phyloP scores from a whole-genome alignment of 495 filamentous ascomycete species.

The Aspergillus incahuasiensis region DNA sequence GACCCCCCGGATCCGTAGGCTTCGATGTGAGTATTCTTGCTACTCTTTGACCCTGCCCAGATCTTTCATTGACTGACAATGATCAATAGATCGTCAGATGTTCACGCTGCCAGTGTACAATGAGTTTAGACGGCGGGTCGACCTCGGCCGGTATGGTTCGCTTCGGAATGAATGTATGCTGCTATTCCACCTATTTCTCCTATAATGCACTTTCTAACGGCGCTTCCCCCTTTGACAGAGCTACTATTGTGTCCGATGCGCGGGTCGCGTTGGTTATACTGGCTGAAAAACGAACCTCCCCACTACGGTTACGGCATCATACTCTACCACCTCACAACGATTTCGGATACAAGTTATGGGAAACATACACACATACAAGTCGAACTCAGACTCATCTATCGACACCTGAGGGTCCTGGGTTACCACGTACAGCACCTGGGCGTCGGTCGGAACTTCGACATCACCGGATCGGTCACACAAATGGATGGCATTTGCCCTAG shows the following conservation, averaged over 20 bases:
- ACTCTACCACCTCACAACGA: background rate
- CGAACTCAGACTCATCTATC: background rate
- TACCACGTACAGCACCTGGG: background rate
- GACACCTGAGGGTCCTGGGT: background rate
- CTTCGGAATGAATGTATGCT: constrained; percentile 57
- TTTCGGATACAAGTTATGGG: background rate
- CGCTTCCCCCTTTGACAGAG: constrained; percentile 29
- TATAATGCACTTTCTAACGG: too few relatives aligned
- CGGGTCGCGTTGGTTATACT: constrained; percentile 63
- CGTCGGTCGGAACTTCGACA: background rate
- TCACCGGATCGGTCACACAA: background rate
- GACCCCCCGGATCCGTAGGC: constrained; percentile 19
- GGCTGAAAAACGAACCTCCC: constrained; percentile 41
- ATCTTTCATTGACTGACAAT: background rate
- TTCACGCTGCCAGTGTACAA: constrained; percentile 46
- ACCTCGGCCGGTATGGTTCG: constrained; percentile 54
- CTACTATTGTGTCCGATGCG: constrained; percentile 74
- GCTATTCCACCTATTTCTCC: too few relatives aligned
- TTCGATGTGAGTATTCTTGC: constrained; percentile 18
- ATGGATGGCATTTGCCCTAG: constrained; percentile 1
- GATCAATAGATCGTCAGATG: constrained; percentile 35
- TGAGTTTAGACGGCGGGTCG: constrained; percentile 36
- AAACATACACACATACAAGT: background rate
- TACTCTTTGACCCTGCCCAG: background rate
- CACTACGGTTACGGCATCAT: background rate